Evolutionary conservation across 2,329 filamentous ascomycete species (phyloP).

Genomic region (Sclerotinia trifoliorum): DNA sequence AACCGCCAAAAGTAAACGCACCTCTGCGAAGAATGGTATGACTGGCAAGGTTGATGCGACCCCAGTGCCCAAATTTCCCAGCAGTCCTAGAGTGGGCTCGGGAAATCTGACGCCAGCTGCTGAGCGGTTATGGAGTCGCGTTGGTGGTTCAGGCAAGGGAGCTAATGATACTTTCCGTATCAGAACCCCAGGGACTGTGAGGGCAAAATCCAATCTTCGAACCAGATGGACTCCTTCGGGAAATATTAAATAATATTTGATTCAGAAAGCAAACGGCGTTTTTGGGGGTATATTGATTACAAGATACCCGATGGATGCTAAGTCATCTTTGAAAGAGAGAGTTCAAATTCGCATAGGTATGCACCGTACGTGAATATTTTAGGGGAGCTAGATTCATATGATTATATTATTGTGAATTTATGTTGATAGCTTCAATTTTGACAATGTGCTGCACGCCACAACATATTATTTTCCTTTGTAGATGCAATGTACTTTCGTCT

Average conservation of each 20-base stretch:
- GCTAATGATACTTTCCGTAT: slow-evolving; percentile 35
- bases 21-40: slow-evolving; percentile 57
- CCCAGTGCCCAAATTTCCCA: slow-evolving; percentile 69
- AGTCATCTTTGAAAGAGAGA: no score
- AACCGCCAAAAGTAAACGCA: slow-evolving; percentile 69
- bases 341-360: background rate
- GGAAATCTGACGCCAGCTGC: slow-evolving; percentile 71
- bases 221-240: slow-evolving; percentile 34
- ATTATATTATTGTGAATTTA: background rate
- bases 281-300: background rate
- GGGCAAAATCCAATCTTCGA: slow-evolving; percentile 34
- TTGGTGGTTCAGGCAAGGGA: slow-evolving; percentile 46
- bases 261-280: slow-evolving; percentile 2
- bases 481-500: no score
- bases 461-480: background rate
- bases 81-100: slow-evolving; percentile 55
- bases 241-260: background rate
- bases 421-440: background rate
- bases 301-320: slow-evolving; percentile 14
- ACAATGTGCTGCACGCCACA: background rate
- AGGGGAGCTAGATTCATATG: background rate
- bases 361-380: background rate
- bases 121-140: slow-evolving; percentile 63
- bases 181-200: slow-evolving; percentile 35
- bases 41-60: slow-evolving; percentile 58